Conservation (phyloP, 345 rosid genomes). For the Anacardium occidentale region DNA sequence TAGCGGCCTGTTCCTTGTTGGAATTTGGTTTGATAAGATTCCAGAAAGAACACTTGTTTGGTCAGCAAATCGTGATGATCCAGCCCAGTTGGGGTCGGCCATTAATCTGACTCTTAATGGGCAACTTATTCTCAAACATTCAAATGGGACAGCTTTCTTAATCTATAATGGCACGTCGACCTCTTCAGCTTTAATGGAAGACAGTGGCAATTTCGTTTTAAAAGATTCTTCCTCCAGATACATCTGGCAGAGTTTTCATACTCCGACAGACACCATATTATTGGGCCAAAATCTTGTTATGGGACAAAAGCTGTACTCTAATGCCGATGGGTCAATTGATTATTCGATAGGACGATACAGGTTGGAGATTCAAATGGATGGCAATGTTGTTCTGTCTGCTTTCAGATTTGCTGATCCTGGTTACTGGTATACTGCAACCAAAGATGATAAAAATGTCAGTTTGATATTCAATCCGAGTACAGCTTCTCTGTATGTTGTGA, state of each 20-base stretch:
- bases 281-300: slow-evolving; percentile 27
- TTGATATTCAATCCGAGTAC: slow-evolving; percentile 26
- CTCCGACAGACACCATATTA: slow-evolving; percentile 29
- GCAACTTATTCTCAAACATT: slow-evolving; percentile 28
- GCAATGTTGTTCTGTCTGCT: slow-evolving; percentile 33
- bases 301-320: slow-evolving; percentile 29
- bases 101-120: slow-evolving; percentile 23
- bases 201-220: slow-evolving; percentile 31
- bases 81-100: slow-evolving; percentile 27
- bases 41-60: slow-evolving; percentile 29
- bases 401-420: slow-evolving; percentile 34
- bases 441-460: slow-evolving; percentile 15
- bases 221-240: slow-evolving; percentile 12
- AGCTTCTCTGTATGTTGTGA: slow-evolving; percentile 21
- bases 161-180: slow-evolving; percentile 25
- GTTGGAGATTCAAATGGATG: slow-evolving; percentile 36
- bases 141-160: slow-evolving; percentile 20
- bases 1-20: slow-evolving; percentile 26
- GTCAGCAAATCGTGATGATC: slow-evolving; percentile 38
- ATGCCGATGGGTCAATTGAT: slow-evolving; percentile 27
- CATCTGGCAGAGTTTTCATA: slow-evolving; percentile 35
- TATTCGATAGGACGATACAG: slow-evolving; percentile 30
- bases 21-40: slow-evolving; percentile 37
- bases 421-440: slow-evolving; percentile 23
- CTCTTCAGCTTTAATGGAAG: slow-evolving; percentile 21